Conservation (phyloP, 164 flowering plant genomes). For the Macadamia integrifolia region DNA sequence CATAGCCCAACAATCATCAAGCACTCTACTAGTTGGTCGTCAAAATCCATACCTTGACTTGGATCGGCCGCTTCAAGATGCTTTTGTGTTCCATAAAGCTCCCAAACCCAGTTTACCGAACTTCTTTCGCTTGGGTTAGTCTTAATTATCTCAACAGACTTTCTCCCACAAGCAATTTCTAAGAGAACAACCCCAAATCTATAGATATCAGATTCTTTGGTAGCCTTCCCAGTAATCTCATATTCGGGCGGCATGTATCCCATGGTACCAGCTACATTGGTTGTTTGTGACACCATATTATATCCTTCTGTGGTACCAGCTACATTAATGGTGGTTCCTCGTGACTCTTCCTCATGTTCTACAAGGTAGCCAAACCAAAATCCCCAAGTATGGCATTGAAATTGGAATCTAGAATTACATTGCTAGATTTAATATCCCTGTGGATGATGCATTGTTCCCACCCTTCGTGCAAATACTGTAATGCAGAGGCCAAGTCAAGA, state of each 20-base stretch:
- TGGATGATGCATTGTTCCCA: constrained; percentile 53
- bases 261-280: constrained; percentile 24
- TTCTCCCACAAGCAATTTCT: too few species aligned
- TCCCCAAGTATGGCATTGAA: constrained; percentile 38
- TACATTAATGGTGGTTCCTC: constrained; percentile 20
- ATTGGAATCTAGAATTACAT: constrained; percentile 12
- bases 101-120: too few species aligned
- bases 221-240: constrained; percentile 29
- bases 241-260: constrained; percentile 52
- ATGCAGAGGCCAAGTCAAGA: constrained; percentile 32
- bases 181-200: constrained; percentile 29
- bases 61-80: too few species aligned
- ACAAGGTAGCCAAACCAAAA: constrained; percentile 31
- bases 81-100: too few species aligned
- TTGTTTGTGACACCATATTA: too few species aligned
- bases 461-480: constrained; percentile 50
- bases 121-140: too few species aligned
- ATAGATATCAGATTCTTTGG: constrained; percentile 46
- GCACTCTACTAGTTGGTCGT: too few species aligned
- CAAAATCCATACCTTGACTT: too few species aligned
- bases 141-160: too few species aligned
- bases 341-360: constrained; percentile 29
- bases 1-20: too few species aligned
- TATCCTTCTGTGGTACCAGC: too few species aligned
- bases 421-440: constrained; percentile 37